Evolutionary conservation across 208 protist species (phyloP).

Genomic region (Zelonia costaricensis): DNA sequence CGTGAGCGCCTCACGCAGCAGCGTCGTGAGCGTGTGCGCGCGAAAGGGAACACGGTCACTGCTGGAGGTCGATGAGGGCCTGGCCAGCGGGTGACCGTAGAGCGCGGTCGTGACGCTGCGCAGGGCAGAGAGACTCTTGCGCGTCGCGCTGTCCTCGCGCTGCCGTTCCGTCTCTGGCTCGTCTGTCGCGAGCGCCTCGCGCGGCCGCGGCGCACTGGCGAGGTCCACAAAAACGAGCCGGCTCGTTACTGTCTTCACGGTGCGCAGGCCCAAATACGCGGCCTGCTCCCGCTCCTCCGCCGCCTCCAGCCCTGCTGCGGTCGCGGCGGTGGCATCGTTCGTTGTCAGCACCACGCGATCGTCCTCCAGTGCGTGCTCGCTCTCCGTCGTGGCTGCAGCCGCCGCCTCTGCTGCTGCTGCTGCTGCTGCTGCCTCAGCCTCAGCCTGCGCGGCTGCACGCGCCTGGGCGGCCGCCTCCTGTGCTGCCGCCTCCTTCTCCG

Average conservation of each 20-base stretch:
- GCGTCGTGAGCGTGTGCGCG: slow-evolving; percentile 11
- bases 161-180: slow-evolving; percentile 26
- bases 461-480: no score
- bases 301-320: no score
- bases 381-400: no score
- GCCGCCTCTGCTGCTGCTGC: no score
- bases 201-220: slow-evolving; percentile 66
- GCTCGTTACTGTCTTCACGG: slow-evolving; percentile 14
- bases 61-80: no score
- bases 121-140: slow-evolving; percentile 55
- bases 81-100: neutral
- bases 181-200: slow-evolving; percentile 31
- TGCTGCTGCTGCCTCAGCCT: no score
- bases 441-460: no score
- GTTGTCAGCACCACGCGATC: no score
- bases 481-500: no score
- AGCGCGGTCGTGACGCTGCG: slow-evolving; percentile 60
- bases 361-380: no score
- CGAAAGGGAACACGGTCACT: slow-evolving; percentile 2
- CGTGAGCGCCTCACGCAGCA: slow-evolving; percentile 9
- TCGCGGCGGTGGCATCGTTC: no score
- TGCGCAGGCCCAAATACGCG: neutral
- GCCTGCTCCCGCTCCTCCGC: slow-evolving; percentile 3
- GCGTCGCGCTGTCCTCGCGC: slow-evolving; percentile 53
- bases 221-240: slow-evolving; percentile 80